These are phyloP conservation scores for Amphibolis antarctica DNA, from an alignment of 106 monocot species.

Conservation along the genomic window DNA sequence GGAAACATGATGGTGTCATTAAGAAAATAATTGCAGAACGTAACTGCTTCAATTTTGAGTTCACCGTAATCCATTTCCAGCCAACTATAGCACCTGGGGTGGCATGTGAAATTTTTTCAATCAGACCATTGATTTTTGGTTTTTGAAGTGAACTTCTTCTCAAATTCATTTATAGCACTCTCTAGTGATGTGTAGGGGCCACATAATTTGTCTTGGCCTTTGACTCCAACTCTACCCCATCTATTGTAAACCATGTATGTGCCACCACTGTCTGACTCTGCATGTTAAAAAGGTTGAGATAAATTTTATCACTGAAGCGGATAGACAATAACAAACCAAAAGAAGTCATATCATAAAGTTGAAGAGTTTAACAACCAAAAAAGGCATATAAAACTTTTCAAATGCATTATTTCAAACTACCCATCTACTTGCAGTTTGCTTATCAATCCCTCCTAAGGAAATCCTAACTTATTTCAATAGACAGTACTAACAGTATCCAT, in stretches of 20 bases:
- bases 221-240: conserved; percentile 94
- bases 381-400: no score
- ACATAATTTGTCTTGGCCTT: conserved; percentile 69
- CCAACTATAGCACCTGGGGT: conserved; percentile 66
- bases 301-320: not conserved
- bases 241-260: conserved; percentile 71
- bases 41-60: conserved; percentile 40
- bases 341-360: not conserved
- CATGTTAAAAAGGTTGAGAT: conserved; percentile 10
- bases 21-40: not conserved
- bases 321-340: not conserved
- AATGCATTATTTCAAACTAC: no score
- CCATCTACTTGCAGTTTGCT: no score
- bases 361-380: no score
- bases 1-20: not conserved
- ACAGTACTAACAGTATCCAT: no score
- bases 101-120: conserved; percentile 35
- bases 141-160: conserved; percentile 59
- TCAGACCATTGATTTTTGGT: conserved; percentile 62
- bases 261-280: conserved; percentile 80
- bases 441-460: no score
- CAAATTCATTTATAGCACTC: conserved; percentile 50
- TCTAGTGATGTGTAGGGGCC: conserved; percentile 45
- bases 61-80: conserved; percentile 87
- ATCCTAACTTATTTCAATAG: no score